These are phyloP conservation scores for Abrus precatorius DNA, from an alignment of 306 rosid species.

Conservation along the genomic window DNA sequence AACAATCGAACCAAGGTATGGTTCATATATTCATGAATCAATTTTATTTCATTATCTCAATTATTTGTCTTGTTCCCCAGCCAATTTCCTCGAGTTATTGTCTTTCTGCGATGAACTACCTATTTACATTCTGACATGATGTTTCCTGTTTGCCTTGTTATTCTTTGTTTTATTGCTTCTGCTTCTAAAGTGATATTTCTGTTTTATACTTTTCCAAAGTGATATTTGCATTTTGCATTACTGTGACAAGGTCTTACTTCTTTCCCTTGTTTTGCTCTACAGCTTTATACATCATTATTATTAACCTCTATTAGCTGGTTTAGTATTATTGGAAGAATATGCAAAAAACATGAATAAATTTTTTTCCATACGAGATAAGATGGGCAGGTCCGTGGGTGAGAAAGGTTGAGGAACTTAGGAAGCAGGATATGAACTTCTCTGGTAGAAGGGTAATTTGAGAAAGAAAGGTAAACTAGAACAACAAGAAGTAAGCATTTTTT, in stretches of 20 bases:
- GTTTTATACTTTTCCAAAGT: background rate
- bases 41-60: slow-evolving; percentile 14
- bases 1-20: slow-evolving; percentile 89
- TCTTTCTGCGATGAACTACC: slow-evolving; percentile 3
- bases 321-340: background rate
- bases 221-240: slow-evolving; percentile 2
- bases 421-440: slow-evolving; percentile 6
- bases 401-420: background rate
- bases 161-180: background rate
- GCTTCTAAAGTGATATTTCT: background rate
- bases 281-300: background rate
- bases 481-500: background rate
- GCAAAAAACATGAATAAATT: slow-evolving; percentile 12
- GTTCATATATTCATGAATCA: slow-evolving; percentile 27
- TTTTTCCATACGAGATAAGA: background rate
- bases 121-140: slow-evolving; percentile 4
- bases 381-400: background rate
- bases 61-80: slow-evolving; percentile 8
- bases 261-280: slow-evolving; percentile 8
- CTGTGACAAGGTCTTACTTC: background rate
- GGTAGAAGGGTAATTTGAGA: background rate
- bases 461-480: background rate
- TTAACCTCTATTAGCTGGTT: background rate
- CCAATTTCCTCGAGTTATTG: slow-evolving; percentile 8
- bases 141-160: background rate